Evolutionary conservation across 495 filamentous ascomycete genomes (phyloP).

Genomic region (Talaromyces nanjingensis): DNA sequence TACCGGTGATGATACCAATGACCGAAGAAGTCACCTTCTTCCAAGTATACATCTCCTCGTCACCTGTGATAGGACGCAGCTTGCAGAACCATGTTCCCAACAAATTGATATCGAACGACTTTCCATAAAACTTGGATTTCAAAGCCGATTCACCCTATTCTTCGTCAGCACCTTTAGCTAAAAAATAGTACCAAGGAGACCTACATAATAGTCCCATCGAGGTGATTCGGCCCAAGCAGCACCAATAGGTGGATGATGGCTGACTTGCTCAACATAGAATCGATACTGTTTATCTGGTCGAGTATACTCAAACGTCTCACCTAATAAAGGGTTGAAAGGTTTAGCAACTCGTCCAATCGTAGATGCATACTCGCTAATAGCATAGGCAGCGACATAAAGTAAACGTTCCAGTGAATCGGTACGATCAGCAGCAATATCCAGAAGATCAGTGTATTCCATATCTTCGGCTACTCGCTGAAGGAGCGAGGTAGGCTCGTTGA

Average conservation of each 20-base stretch:
- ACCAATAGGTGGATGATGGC: conserved; percentile 93
- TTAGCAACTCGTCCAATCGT: conserved; percentile 96
- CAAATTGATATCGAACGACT: conserved; percentile 93
- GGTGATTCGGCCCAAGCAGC: conserved; percentile 89
- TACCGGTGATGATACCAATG: conserved; percentile 94
- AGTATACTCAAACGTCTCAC: conserved; percentile 95
- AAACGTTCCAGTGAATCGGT: conserved; percentile 83
- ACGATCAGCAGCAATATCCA: conserved; percentile 84
- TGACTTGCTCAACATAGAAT: conserved; percentile 98
- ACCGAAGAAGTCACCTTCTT: conserved; percentile 99
- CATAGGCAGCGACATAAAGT: conserved; percentile 95
- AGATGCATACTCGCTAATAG: conserved; percentile 92
- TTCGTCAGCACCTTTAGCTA: conserved; percentile 7
- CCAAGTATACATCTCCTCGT: conserved; percentile 94
- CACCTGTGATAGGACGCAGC: conserved; percentile 69
- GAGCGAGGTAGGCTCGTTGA: conserved; percentile 98
- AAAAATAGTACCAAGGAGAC: background rate
- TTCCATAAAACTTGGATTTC: conserved; percentile 95
- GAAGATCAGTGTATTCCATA: conserved; percentile 92
- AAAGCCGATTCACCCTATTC: conserved; percentile 81
- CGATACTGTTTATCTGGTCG: conserved; percentile 94
- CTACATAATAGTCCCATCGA: conserved; percentile 89
- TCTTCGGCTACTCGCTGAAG: conserved; percentile 94
- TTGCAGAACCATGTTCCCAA: conserved; percentile 96
- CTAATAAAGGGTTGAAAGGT: conserved; percentile 92